Base-by-base conservation (phyloP, 306 rosid genomes). In the Aeschynomene evenia region DNA sequence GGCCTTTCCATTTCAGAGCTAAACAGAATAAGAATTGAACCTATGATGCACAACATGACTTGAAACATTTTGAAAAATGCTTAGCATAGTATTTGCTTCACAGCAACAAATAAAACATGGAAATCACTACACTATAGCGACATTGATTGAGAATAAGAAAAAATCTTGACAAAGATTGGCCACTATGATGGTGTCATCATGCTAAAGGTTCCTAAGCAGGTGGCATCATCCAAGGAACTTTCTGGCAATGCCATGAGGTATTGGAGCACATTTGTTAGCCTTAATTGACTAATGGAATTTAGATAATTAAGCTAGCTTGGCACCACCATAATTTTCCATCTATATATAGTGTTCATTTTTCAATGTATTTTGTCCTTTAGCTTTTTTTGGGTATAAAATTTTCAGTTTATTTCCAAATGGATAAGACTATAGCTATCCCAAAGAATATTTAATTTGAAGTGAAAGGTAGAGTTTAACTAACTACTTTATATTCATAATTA, bases 1-100 rank as follows among this genome's bases (percentile, higher is more conserved):
- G 64, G 58, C 56, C 40, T 66, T 73, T 74, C 60, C 58, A 29
- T 70, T 68, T 78, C 45, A 23, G 34, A 62, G 39, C 52, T 71
- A 37, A 14, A 40, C 46, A 66, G 16, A 14, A 7, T 16, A 23
- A 66, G 29, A 34, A 22, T 40, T 59, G 18, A 24, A 55, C 31
- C 51, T 18, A 57, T 33, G 24, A 16, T 15, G 29, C n/a, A 11
- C 18, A 29, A 20, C 21, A 63, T 49, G 53, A 16, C 1, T 39
- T 39, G 53, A 20, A 49, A 53, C 45, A 46, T 68, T 53, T 43
- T 9, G 12, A 52, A 60, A 45, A 51, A 10, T 39, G 3, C 13
- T 43, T 0, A 15, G 42, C 29, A 23, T n/a, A n/a, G n/a, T n/a
- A 28, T 22, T 57, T 10, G 43, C 60, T 8, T 19, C 36, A 45